These are phyloP conservation scores for Globisporangium solare DNA, from an alignment of 352 stramenopile genomes.

Conservation along the genomic window DNA sequence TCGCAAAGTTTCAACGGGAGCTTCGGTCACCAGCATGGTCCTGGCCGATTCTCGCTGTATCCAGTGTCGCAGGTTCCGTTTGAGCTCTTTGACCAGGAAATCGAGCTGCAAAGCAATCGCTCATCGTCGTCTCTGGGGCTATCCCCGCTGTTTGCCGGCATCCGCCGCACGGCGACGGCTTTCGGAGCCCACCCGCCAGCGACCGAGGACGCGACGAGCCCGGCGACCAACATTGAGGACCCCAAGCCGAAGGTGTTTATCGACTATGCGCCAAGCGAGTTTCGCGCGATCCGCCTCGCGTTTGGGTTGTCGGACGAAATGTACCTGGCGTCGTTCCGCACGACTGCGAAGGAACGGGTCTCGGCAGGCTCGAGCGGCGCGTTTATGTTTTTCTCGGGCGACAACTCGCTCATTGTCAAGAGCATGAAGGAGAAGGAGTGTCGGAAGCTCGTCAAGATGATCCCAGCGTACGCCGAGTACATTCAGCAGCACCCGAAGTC, in stretches of 20 bases:
- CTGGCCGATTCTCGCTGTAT: constrained; percentile 50
- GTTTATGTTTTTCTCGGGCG: constrained; percentile 82
- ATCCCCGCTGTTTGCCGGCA: constrained; percentile 40
- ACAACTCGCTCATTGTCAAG: constrained; percentile 77
- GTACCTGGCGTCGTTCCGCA: constrained; percentile 68
- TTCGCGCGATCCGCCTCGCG: constrained; percentile 49
- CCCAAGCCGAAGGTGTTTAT: constrained; percentile 71
- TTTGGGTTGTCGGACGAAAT: constrained; percentile 65
- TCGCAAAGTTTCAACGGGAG: constrained; percentile 1
- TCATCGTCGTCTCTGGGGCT: constrained; percentile 21
- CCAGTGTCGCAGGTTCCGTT: constrained; percentile 71
- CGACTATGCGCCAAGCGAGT: constrained; percentile 67
- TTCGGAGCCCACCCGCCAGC: constrained; percentile 13
- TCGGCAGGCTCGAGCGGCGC: constrained; percentile 69
- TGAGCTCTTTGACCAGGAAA: constrained; percentile 72
- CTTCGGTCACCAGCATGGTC: constrained; percentile 3
- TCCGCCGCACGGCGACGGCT: constrained; percentile 35
- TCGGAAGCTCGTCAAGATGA: constrained; percentile 63
- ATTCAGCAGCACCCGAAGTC: constrained; percentile 52
- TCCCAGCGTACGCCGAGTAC: constrained; percentile 62
- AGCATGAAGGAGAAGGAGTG: constrained; percentile 77
- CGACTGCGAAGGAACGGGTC: constrained; percentile 74
- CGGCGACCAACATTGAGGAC: constrained; percentile 22
- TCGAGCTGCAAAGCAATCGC: constrained; percentile 54
- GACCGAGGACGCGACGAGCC: constrained; percentile 10